Evolutionary conservation across 2,329 filamentous ascomycete species (phyloP), one percentile per base, ranked within the genome.

Genomic region (Penicillium sp.): DNA sequence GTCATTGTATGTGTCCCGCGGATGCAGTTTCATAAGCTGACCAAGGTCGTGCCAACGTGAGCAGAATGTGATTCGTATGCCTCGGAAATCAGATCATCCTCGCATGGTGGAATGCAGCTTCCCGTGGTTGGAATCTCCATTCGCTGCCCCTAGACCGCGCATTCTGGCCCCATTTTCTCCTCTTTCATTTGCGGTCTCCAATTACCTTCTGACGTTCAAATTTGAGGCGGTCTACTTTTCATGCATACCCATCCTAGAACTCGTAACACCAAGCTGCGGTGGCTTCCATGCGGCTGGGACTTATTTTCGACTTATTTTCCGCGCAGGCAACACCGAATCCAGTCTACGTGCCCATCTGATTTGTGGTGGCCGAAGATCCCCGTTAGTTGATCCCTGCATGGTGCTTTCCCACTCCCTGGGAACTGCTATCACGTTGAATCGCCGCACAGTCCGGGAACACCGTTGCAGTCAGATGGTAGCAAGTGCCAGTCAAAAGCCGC

Each of bases 281-380:
- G 64, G 67, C 63, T 63, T 65, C 66, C 67, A 69, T 69, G 65
- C 62, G 58, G 48, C 57, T 57, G 48, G 50, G 55, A 51, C 42
- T 63, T 65, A 61, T 66, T 63, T 61, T 63, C 60, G 55, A 51
- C 42, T 63, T 65, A 61, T 66, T 63, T 61, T 63, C 60, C 61
- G 55, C 41, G 25, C 31, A 52, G 44, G 52, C 46, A 48, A 49
- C 52, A 50, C 51, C 33, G 25, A 46, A 40, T 49, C 42, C 25
- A 50, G 41, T 16, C 41, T 48, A 30, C 39, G 16, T 18, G 36
- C 22, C 40, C 22, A 25, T 58, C 36, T 60, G 46, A 55, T 60
- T 60, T 50, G 52, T 31, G 22, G 30, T 46, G 22, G 27, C 25
- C 14, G 18, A 40, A 11, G 38, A 46, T 44, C 24, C 25, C n/a